Evolutionary conservation across 495 filamentous ascomycete genomes (phyloP), one percentile per base, ranked within the genome.

Genomic region (Penicillium maclennaniae): DNA sequence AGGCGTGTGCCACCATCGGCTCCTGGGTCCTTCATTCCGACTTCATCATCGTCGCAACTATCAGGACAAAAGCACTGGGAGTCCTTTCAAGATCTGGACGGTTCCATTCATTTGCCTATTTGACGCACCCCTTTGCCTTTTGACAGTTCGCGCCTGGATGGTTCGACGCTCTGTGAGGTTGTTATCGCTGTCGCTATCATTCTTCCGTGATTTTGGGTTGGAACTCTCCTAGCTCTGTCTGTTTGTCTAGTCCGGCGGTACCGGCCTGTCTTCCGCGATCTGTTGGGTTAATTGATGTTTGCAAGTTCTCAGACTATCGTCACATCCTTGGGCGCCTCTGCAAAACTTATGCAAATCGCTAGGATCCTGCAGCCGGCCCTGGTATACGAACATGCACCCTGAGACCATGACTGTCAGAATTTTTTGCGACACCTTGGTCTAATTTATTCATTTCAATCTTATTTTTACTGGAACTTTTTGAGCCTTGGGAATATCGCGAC

Each of bases 351-450:
- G 60, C 48, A 57, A 58, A 53, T 56, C 50, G 58, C 59, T 68
- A 53, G 59, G 60, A 68, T 66, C 61, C 54, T 55, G 65, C 65
- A 67, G 64, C 59, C 53, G 61, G 56, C 65, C 42, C 60, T 64
- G 65, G 64, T 51, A 70, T 69, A 60, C 56, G 53, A 61, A 63
- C 48, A 62, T 67, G 62, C 58, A 58, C 59, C 49, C 39, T n/a
- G 56, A 56, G 44, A 59, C 51, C 42, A 47, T 59, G 59, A 71
- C 58, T 64, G 49, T 48, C 46, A 58, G 43, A 49, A 43, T 59
- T 59, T 51, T 70, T 67, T 66, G 61, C 60, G 56, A 62, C 43
- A 69, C 70, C 66, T 34, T 66, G 57, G 47, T 46, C 57, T 58
- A 43, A 45, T 58, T 58, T 41, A 14, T 40, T 45, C 51, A 38